Evolutionary conservation across 305 asterid species (phyloP).

Genomic region (Solanum chacoense): DNA sequence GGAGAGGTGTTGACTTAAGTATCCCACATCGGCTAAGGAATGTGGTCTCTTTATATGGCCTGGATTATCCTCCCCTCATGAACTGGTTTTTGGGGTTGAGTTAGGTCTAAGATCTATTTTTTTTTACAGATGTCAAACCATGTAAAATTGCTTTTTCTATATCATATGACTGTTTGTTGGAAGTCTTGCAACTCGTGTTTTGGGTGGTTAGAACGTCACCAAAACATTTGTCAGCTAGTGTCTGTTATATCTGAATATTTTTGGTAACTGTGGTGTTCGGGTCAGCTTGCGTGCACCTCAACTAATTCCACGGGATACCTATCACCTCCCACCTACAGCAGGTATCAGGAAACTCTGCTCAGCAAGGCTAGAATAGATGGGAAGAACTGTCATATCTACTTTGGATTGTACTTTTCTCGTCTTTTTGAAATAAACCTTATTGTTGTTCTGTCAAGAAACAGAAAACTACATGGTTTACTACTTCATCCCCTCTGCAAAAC

Average conservation of each 20-base stretch:
- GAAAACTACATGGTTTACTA: not conserved
- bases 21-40: not conserved
- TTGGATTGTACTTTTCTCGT: not conserved
- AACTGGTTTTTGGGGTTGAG: not conserved
- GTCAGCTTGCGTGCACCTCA: not conserved
- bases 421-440: not conserved
- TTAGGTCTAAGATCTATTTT: not conserved
- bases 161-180: not conserved
- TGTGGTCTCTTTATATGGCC: not conserved
- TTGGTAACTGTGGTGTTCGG: not conserved
- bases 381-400: not conserved
- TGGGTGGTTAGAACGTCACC: not conserved
- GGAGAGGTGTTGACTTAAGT: not conserved
- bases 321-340: not conserved
- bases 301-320: not conserved
- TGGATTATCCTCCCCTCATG: not conserved
- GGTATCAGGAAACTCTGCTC: not conserved
- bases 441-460: not conserved
- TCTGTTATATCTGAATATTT: not conserved
- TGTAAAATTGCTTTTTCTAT: not conserved
- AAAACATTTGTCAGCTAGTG: not conserved
- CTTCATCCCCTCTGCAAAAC: not conserved
- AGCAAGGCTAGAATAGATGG: not conserved
- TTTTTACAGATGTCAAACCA: not conserved
- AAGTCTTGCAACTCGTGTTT: not conserved